phyloP scores from a whole-genome alignment of 345 rosid species.

The Crucihimalaya himalaica region DNA sequence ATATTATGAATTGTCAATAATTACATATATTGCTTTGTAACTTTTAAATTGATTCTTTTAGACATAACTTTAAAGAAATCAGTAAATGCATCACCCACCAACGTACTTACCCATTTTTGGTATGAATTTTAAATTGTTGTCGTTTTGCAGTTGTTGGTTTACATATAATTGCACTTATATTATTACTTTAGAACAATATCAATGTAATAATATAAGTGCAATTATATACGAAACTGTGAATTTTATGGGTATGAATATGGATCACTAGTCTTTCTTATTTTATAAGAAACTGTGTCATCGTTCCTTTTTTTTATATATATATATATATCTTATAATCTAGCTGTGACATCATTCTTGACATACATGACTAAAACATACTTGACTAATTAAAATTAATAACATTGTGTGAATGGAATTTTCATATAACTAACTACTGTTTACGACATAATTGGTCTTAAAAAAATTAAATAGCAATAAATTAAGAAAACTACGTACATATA shows the following conservation, averaged over 20 bases:
- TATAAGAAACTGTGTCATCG: not conserved
- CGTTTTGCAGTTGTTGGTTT: conserved; percentile 21
- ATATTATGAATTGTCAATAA: not conserved
- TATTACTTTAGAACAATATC: conserved; percentile 1
- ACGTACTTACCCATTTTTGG: conserved; percentile 34
- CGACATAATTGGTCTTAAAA: not conserved
- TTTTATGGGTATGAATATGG: not conserved
- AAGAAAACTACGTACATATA: not conserved
- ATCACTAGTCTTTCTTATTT: not conserved
- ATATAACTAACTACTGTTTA: not conserved
- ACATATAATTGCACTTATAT: not conserved
- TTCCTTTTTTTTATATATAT: too few relatives aligned
- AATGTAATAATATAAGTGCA: not conserved
- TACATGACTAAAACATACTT: not conserved
- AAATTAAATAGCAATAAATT: too few relatives aligned
- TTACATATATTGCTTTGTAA: not conserved
- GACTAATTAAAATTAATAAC: not conserved
- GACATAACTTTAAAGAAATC: not conserved
- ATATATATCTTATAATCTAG: too few relatives aligned
- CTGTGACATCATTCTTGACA: not conserved
- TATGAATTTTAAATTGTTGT: conserved; percentile 13
- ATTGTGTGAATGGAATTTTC: not conserved
- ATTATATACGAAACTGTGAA: not conserved
- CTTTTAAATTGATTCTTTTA: not conserved
- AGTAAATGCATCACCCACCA: conserved; percentile 38